These are phyloP conservation scores for Gaultheria prostrata DNA, from an alignment of 148 eudicot genomes.

Conservation along the genomic window DNA sequence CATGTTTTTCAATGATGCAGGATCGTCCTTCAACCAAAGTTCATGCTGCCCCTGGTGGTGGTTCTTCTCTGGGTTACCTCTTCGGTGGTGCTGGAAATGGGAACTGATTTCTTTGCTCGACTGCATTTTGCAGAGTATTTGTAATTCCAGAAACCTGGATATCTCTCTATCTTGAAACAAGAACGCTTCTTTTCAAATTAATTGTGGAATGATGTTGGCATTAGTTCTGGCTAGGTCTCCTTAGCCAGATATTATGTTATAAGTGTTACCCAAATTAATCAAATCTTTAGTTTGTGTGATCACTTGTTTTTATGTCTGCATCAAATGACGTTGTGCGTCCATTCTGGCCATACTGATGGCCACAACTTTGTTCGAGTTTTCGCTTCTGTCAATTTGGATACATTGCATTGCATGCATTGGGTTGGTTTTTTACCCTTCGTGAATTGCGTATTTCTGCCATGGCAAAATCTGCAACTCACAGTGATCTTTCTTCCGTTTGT, in stretches of 20 bases:
- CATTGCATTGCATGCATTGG: neutral
- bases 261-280: neutral
- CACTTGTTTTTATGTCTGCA: neutral
- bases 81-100: conserved; percentile 13
- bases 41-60: conserved; percentile 22
- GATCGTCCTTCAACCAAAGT: conserved; percentile 21
- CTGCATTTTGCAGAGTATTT: neutral
- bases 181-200: neutral
- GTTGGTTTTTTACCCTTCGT: no score
- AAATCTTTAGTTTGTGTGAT: neutral
- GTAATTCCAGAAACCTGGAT: conserved; percentile 8
- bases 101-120: neutral
- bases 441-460: neutral
- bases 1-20: neutral
- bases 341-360: neutral
- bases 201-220: neutral
- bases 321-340: neutral
- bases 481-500: neutral
- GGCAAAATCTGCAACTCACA: neutral
- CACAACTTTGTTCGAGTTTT: neutral
- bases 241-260: neutral
- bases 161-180: neutral
- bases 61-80: conserved; percentile 19
- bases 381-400: neutral
- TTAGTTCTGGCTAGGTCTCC: neutral